Conservation (phyloP, 768 basidiomycete species). For the Mycena galericulata region DNA sequence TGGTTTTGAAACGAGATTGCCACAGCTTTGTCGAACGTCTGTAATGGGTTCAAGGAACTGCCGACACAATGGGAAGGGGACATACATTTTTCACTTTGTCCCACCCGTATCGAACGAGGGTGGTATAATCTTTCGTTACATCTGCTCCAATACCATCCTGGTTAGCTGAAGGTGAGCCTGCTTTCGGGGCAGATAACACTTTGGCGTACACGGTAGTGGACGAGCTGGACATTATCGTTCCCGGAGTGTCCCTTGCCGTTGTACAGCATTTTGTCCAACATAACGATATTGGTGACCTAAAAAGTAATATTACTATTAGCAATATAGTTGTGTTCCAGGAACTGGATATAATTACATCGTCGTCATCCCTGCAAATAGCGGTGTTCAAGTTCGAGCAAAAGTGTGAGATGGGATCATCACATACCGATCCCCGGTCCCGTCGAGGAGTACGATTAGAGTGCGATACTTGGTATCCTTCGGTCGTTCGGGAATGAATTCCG, state of each 20-base stretch:
- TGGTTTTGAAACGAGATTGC: conserved; percentile 14
- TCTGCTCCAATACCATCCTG: conserved; percentile 24
- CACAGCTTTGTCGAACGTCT: conserved; percentile 17
- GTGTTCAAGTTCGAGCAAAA: conserved; percentile 5
- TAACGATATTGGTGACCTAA: conserved; percentile 19
- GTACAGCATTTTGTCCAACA: conserved; percentile 17
- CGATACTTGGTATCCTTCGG: conserved; percentile 22
- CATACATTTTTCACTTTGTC: conserved; percentile 11
- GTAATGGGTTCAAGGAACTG: neutral
- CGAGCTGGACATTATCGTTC: conserved; percentile 14
- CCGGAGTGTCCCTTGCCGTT: conserved; percentile 2
- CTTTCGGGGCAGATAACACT: neutral
- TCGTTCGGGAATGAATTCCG: conserved; percentile 18
- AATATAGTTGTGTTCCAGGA: neutral
- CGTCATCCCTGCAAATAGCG: conserved; percentile 14
- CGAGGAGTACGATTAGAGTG: conserved; percentile 16
- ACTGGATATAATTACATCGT: conserved; percentile 8
- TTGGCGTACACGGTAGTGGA: conserved; percentile 9
- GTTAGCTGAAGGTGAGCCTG: neutral
- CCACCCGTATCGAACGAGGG: conserved; percentile 2
- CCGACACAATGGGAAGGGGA: neutral
- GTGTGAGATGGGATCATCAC: neutral
- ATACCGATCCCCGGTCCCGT: conserved; percentile 17
- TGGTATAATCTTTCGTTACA: neutral
- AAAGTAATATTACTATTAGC: conserved; percentile 6